A percentile compares a stretch with the other conserved stretches of the same genome.
phyloP scores from a whole-genome alignment of 2,329 filamentous ascomycete genomes.

The Penicillium sclerotiorum region DNA sequence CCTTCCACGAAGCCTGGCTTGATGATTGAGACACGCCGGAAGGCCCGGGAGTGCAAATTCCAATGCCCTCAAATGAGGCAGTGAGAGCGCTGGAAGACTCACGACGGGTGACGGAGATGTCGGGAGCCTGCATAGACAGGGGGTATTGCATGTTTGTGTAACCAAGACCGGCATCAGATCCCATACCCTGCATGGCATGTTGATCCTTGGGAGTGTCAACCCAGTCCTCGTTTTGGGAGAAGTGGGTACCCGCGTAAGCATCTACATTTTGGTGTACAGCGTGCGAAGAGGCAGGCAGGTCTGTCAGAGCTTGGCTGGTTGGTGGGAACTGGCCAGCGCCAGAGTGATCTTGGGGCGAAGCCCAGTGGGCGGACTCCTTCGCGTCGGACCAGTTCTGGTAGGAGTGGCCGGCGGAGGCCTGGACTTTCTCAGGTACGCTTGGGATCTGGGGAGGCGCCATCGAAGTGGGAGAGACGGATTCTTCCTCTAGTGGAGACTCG shows the following conservation, averaged over 20 bases:
- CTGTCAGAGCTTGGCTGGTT: constrained; percentile 25
- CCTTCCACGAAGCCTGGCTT: constrained; percentile 35
- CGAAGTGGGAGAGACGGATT: constrained; percentile 32
- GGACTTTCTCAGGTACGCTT: constrained; percentile 15
- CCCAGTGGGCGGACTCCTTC: constrained; percentile 34
- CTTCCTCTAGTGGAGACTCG: constrained; percentile 24
- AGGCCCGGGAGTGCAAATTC: constrained; percentile 33
- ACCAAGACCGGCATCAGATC: constrained; percentile 28
- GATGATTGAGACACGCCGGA: constrained; percentile 29
- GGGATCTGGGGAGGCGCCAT: constrained; percentile 24
- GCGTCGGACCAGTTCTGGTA: constrained; percentile 33
- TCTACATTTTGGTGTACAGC: constrained; percentile 18
- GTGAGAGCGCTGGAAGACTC: constrained; percentile 40
- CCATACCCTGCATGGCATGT: constrained; percentile 20
- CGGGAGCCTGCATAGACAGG: constrained; percentile 32
- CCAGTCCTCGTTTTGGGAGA: constrained; percentile 32
- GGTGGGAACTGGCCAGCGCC: constrained; percentile 23
- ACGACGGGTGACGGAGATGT: constrained; percentile 32
- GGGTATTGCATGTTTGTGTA: constrained; percentile 38
- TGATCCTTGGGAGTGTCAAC: constrained; percentile 24
- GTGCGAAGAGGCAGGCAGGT: constrained; percentile 17
- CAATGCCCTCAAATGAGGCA: constrained; percentile 38
- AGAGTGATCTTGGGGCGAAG: constrained; percentile 23
- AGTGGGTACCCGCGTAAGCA: constrained; percentile 20
- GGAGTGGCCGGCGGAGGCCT: constrained; percentile 24